phyloP scores from a whole-genome alignment of 345 rosid genomes.

The Rhizophora mangle region DNA sequence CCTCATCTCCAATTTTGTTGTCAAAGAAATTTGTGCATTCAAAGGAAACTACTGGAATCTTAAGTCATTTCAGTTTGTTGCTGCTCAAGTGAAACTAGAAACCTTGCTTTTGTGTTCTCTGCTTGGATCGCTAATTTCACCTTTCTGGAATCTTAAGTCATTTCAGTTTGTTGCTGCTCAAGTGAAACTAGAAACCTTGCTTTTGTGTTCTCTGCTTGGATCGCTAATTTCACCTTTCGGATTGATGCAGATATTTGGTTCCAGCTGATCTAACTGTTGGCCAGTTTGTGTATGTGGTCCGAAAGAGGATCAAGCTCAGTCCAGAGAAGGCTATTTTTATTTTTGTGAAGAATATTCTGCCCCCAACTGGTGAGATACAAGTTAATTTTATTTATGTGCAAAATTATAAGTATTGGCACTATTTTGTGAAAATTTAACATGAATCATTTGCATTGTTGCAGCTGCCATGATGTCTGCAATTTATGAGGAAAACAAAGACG shows the following conservation, averaged over 20 bases:
- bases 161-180: no score
- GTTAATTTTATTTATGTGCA: background rate
- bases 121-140: background rate
- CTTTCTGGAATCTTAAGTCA: no score
- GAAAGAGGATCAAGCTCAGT: slow-evolving; percentile 87
- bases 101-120: no score
- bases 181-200: no score
- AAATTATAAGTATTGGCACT: background rate
- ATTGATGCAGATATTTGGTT: slow-evolving; percentile 57
- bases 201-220: no score
- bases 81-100: no score
- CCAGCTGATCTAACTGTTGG: slow-evolving; percentile 88
- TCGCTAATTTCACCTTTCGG: background rate
- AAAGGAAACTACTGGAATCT: no score
- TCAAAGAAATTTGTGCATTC: no score
- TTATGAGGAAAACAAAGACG: slow-evolving; percentile 92
- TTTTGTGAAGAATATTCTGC: slow-evolving; percentile 68
- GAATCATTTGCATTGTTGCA: slow-evolving; percentile 21
- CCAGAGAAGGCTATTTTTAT: slow-evolving; percentile 86
- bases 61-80: no score
- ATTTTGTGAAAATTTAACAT: background rate
- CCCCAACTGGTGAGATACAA: slow-evolving; percentile 61
- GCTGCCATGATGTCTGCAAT: slow-evolving; percentile 97
- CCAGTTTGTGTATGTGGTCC: slow-evolving; percentile 76
- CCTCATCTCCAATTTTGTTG: no score